These are phyloP conservation scores for Saccharomyces hybrid DNA, from an alignment of 1,139 yeast species.

Conservation along the genomic window DNA sequence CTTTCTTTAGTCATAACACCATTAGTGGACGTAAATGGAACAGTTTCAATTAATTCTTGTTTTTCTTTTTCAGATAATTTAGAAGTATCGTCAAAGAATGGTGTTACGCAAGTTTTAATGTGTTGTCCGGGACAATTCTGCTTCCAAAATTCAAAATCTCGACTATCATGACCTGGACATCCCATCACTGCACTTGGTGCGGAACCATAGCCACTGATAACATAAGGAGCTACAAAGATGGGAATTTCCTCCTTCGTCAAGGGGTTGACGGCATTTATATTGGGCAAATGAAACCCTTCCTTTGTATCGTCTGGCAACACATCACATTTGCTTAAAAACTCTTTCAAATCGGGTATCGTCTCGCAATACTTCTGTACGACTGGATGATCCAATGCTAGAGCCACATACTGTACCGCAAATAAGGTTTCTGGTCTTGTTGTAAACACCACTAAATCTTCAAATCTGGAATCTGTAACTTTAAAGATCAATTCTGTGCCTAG, in stretches of 20 bases:
- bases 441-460: slow-evolving; percentile 43
- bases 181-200: slow-evolving; percentile 90
- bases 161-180: slow-evolving; percentile 84
- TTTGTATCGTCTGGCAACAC: slow-evolving; percentile 46
- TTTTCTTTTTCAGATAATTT: slow-evolving; percentile 11
- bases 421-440: slow-evolving; percentile 90
- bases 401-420: slow-evolving; percentile 73
- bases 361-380: slow-evolving; percentile 38
- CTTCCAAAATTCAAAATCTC: slow-evolving; percentile 78
- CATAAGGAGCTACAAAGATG: slow-evolving; percentile 85
- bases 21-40: slow-evolving; percentile 44
- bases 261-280: slow-evolving; percentile 53
- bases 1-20: slow-evolving; percentile 50
- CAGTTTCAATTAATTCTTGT: slow-evolving; percentile 10
- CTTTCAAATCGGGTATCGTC: slow-evolving; percentile 36
- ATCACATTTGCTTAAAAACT: slow-evolving; percentile 40
- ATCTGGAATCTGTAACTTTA: slow-evolving; percentile 16
- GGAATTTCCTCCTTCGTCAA: slow-evolving; percentile 49
- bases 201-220: slow-evolving; percentile 69
- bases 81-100: slow-evolving; percentile 8
- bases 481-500: slow-evolving; percentile 67
- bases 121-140: slow-evolving; percentile 43
- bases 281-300: slow-evolving; percentile 50
- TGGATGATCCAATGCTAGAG: slow-evolving; percentile 67
- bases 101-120: slow-evolving; percentile 18